These are phyloP conservation scores for Penicillium sp. DNA, from an alignment of 2,329 filamentous ascomycete genomes.

Conservation along the genomic window DNA sequence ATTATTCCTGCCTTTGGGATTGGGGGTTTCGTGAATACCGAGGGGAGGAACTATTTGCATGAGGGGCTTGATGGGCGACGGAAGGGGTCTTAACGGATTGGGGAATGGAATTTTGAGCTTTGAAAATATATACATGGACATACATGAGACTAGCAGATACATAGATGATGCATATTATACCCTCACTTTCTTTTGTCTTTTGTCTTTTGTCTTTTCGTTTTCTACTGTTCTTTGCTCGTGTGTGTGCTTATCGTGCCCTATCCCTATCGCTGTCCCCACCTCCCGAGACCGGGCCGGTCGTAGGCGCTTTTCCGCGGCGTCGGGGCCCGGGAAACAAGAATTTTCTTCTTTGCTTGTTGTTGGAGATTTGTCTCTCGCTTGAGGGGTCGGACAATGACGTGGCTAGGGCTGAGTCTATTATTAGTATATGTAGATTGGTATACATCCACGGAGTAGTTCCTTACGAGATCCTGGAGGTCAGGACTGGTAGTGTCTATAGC, in stretches of 20 bases:
- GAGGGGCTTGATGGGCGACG: constrained; percentile 25
- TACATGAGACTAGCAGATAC: neutral
- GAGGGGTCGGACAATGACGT: neutral
- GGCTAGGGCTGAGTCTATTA: neutral
- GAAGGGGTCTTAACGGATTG: constrained; percentile 10
- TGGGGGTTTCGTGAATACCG: constrained; percentile 75
- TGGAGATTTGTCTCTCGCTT: neutral
- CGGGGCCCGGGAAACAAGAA: neutral
- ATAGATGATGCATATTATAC: constrained; percentile 20
- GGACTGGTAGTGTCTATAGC: no score
- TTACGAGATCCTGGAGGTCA: no score
- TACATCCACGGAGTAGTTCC: no score
- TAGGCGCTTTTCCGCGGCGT: constrained; percentile 18
- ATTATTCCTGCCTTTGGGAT: constrained; percentile 86
- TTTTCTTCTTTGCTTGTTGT: neutral
- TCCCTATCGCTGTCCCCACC: constrained; percentile 8
- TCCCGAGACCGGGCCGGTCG: constrained; percentile 17
- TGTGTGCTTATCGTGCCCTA: constrained; percentile 11
- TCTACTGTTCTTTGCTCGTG: constrained; percentile 2
- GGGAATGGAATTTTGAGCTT: neutral
- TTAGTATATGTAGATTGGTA: no score
- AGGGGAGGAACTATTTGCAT: constrained; percentile 32
- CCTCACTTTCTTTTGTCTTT: constrained; percentile 15
- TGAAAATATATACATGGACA: constrained; percentile 1
- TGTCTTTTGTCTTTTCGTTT: no score